A percentile compares a stretch with the other conserved stretches of the same genome.
Conservation (phyloP, 129 eudicot genomes). For the Tagetes erecta region DNA sequence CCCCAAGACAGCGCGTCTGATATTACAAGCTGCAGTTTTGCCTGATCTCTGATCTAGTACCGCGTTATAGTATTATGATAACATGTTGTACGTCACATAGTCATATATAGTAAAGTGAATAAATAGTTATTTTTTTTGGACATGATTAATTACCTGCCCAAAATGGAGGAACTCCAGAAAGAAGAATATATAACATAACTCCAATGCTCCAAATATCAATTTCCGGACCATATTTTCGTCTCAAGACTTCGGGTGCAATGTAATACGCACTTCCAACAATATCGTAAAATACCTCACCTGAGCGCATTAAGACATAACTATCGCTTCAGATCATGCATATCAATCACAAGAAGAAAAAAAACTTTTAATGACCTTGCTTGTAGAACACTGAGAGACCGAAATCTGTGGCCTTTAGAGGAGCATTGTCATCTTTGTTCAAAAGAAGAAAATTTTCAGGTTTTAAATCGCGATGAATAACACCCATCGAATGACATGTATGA, state of each 20-base stretch:
- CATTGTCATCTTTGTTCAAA: conserved; percentile 54
- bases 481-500: conserved; percentile 88
- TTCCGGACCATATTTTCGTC: conserved; percentile 90
- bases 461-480: conserved; percentile 84
- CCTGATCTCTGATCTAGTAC: no score
- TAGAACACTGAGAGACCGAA: conserved; percentile 80
- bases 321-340: neutral
- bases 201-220: conserved; percentile 92
- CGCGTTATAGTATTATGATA: no score
- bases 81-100: no score
- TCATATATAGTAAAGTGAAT: no score
- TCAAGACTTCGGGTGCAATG: conserved; percentile 83
- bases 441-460: conserved; percentile 88
- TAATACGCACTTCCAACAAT: conserved; percentile 90
- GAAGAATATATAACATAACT: conserved; percentile 82
- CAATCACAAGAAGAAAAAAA: no score
- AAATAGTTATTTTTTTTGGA: neutral
- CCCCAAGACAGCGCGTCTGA: neutral
- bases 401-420: conserved; percentile 87
- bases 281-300: conserved; percentile 66
- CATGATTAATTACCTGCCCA: conserved; percentile 67
- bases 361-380: conserved; percentile 51
- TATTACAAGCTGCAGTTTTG: no score
- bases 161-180: conserved; percentile 85
- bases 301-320: conserved; percentile 17